These are phyloP conservation scores for Lactarius quietus DNA, from an alignment of 768 basidiomycete species.

Conservation along the genomic window DNA sequence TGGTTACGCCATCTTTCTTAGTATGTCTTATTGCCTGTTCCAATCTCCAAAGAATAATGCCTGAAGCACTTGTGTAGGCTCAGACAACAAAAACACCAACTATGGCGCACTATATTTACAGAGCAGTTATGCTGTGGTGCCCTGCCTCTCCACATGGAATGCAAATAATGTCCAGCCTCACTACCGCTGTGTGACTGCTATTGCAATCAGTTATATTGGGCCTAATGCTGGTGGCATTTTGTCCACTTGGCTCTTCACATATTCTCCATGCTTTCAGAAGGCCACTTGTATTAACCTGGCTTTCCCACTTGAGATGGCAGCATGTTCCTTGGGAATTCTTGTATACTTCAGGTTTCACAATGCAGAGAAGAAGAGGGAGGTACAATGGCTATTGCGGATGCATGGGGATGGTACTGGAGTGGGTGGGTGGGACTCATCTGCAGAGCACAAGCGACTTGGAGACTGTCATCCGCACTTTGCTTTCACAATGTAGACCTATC, in stretches of 20 bases:
- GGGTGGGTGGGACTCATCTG: neutral
- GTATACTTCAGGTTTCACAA: constrained; percentile 9
- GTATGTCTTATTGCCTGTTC: neutral
- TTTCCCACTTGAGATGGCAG: constrained; percentile 10
- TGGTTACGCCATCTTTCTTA: constrained; percentile 21
- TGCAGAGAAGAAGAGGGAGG: constrained; percentile 1
- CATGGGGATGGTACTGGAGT: constrained; percentile 4
- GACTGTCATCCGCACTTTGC: neutral
- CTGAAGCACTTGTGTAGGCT: constrained; percentile 7
- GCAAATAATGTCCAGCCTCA: constrained; percentile 33
- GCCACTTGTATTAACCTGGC: constrained; percentile 15
- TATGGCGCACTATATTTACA: constrained; percentile 33
- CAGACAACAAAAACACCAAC: constrained; percentile 25
- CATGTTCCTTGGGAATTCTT: neutral
- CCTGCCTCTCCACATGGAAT: constrained; percentile 30
- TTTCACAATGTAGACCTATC: neutral
- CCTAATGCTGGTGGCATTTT: constrained; percentile 19
- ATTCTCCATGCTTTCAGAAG: constrained; percentile 11
- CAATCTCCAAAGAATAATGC: neutral
- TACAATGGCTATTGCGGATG: neutral
- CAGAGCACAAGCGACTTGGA: neutral
- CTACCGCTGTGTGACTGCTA: constrained; percentile 16
- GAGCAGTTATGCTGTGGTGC: constrained; percentile 30
- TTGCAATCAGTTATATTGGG: constrained; percentile 30
- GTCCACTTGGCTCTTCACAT: constrained; percentile 1